These are phyloP conservation scores for Alternaria ethzedia DNA, from an alignment of 2,329 filamentous ascomycete species.

Conservation along the genomic window DNA sequence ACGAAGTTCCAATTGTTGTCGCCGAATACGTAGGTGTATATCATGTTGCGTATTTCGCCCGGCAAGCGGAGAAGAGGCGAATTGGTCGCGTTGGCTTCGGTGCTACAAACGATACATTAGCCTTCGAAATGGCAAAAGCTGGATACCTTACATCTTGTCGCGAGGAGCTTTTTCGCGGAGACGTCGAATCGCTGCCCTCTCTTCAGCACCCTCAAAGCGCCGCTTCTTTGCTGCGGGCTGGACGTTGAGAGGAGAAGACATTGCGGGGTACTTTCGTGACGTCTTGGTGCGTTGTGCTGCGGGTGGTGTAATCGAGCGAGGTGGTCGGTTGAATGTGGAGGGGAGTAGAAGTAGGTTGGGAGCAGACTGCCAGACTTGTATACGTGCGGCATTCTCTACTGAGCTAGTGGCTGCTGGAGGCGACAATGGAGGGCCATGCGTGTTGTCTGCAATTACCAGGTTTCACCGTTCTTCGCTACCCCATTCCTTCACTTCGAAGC, in stretches of 20 bases:
- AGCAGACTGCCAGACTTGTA: background rate
- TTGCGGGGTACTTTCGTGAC: background rate
- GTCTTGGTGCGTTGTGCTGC: background rate
- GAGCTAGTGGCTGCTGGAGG: background rate
- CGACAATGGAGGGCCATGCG: background rate
- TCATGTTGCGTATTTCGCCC: background rate
- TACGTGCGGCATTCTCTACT: background rate
- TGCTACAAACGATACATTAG: background rate
- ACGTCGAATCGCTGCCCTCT: background rate
- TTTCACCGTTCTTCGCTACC: background rate
- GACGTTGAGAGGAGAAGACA: background rate
- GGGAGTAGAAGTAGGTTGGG: background rate
- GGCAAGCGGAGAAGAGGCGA: background rate
- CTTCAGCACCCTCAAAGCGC: background rate
- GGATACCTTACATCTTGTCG: background rate
- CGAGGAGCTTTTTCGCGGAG: background rate
- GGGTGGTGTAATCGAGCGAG: background rate
- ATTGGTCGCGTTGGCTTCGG: background rate
- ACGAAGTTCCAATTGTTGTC: fast-evolving
- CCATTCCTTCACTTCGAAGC: background rate
- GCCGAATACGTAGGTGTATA: background rate
- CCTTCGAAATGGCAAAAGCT: background rate
- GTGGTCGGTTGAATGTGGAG: background rate
- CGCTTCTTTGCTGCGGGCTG: background rate
- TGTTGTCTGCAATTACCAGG: background rate